Conservation (phyloP, 352 stramenopile genomes). For the Globisporangium megalacanthum region DNA sequence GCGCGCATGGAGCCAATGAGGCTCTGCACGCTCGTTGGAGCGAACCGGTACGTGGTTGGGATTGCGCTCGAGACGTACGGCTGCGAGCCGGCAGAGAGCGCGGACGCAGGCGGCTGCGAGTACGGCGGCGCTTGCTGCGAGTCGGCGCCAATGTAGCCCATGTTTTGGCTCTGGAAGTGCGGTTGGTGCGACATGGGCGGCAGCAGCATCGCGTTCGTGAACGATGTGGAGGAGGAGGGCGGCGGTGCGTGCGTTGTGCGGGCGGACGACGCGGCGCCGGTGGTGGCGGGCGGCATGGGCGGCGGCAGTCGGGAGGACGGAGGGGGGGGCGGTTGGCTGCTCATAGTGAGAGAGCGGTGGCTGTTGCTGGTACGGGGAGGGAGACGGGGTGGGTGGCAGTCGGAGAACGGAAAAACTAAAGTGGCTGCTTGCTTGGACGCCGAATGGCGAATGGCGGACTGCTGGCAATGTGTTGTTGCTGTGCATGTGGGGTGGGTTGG, state of each 20-base stretch:
- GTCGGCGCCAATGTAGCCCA: constrained; percentile 6
- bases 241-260: not conserved
- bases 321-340: constrained; percentile 3
- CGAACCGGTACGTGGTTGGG: constrained; percentile 54
- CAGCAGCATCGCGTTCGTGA: constrained; percentile 4
- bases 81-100: constrained; percentile 71
- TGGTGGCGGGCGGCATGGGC: not conserved
- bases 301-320: constrained; percentile 3
- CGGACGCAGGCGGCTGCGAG: constrained; percentile 50
- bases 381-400: too few species aligned
- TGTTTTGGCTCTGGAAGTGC: constrained; percentile 9
- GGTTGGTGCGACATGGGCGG: constrained; percentile 6
- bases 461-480: too few species aligned
- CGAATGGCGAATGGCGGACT: not conserved
- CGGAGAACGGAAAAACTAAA: not conserved
- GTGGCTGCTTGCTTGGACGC: not conserved
- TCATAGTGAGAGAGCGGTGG: constrained; percentile 3
- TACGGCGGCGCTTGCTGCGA: constrained; percentile 10
- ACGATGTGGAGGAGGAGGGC: not conserved
- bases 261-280: not conserved
- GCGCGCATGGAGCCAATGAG: constrained; percentile 78
- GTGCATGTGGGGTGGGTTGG: too few species aligned
- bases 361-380: not conserved
- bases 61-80: constrained; percentile 76
- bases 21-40: constrained; percentile 50